Conservation (phyloP, 805 yeast genomes). For the Candida silvatica region DNA sequence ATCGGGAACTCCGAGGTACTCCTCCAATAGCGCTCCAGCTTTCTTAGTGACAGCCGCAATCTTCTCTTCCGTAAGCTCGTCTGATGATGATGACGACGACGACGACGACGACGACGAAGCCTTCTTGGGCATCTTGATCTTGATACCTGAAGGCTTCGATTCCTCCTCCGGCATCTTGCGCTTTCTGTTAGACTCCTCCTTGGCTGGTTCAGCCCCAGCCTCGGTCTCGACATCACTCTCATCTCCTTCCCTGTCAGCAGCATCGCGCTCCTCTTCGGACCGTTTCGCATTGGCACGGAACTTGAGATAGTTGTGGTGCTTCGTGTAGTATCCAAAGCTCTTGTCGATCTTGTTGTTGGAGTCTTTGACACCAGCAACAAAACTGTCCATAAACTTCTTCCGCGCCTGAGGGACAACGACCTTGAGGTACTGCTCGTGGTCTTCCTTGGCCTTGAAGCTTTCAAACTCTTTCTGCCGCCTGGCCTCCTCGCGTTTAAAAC, state of each 20-base stretch:
- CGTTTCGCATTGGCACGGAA: slow-evolving; percentile 26
- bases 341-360: slow-evolving; percentile 24
- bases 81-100: too few relatives aligned
- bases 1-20: slow-evolving; percentile 45
- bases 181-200: background rate
- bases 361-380: slow-evolving; percentile 18
- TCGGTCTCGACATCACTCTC: slow-evolving; percentile 13
- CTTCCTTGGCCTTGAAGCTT: slow-evolving; percentile 24
- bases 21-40: slow-evolving; percentile 37
- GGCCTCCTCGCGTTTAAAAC: slow-evolving; percentile 16
- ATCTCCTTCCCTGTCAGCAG: slow-evolving; percentile 26
- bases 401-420: slow-evolving; percentile 14
- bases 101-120: too few relatives aligned
- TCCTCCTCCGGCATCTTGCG: slow-evolving; percentile 8
- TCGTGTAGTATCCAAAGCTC: slow-evolving; percentile 27
- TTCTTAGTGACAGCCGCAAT: slow-evolving; percentile 24
- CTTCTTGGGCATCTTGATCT: background rate
- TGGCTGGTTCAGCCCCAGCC: slow-evolving; percentile 9
- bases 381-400: slow-evolving; percentile 18
- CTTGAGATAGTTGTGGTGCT: slow-evolving; percentile 36
- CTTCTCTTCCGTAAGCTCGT: slow-evolving; percentile 2
- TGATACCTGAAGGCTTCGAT: slow-evolving; percentile 1
- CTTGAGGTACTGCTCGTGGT: slow-evolving; percentile 17
- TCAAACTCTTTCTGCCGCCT: slow-evolving; percentile 24
- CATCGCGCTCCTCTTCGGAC: slow-evolving; percentile 37